A percentile compares a stretch with the other conserved stretches of the same genome.
Evolutionary conservation across 176 grass and related monocot genomes (phyloP).

Genomic region (Puccinellia tenuiflora): DNA sequence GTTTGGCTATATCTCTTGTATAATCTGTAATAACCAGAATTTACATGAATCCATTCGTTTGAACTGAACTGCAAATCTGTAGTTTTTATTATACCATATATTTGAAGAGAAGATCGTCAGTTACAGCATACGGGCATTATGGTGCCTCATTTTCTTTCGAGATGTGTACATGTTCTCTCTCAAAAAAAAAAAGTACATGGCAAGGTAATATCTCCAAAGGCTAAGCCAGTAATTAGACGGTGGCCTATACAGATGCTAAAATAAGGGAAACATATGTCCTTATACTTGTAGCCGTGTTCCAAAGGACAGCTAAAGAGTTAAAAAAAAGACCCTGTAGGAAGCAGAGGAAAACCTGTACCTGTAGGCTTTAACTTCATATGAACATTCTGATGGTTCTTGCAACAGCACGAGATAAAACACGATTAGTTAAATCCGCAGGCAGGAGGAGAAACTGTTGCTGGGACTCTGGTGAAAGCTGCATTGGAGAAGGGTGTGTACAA

Average conservation of each 20-base stretch:
- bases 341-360: neutral
- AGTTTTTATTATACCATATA: neutral
- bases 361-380: slow-evolving; percentile 26
- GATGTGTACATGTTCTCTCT: slow-evolving; percentile 17
- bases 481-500: slow-evolving; percentile 6
- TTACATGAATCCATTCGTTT: neutral
- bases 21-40: neutral
- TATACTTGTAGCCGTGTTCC: neutral
- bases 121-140: neutral
- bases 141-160: neutral
- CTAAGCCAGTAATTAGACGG: neutral
- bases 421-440: slow-evolving; percentile 66
- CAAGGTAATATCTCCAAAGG: neutral
- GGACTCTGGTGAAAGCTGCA: slow-evolving; percentile 66
- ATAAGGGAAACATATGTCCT: neutral
- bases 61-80: neutral
- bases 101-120: neutral
- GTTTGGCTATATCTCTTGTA: neutral
- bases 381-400: slow-evolving; percentile 85
- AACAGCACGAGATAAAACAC: slow-evolving; percentile 63
- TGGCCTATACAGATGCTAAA: neutral
- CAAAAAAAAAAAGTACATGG: slow-evolving; percentile 4
- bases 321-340: neutral
- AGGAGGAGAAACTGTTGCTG: slow-evolving; percentile 74
- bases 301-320: neutral